phyloP scores from a whole-genome alignment of 176 grass and related monocot genomes.

The Avena insularis region DNA sequence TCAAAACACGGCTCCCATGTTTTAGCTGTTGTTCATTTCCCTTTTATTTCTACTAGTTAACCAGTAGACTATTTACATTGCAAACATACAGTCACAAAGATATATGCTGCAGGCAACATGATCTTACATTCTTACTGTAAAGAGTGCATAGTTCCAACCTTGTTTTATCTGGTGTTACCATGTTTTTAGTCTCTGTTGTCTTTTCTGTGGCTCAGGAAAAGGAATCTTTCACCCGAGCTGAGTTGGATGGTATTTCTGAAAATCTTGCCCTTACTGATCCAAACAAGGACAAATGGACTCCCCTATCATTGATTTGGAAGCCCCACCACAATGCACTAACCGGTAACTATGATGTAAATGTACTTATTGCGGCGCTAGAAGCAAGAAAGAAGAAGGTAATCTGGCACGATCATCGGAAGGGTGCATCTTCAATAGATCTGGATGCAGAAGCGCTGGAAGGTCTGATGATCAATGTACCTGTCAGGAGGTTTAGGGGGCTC shows the following conservation, averaged over 20 bases:
- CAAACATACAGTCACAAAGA: background rate
- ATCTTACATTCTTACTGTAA: background rate
- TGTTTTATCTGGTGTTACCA: background rate
- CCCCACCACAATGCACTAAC: constrained; percentile 84
- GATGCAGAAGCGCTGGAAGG: constrained; percentile 60
- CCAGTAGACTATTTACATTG: background rate
- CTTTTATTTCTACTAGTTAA: background rate
- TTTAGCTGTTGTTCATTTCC: background rate
- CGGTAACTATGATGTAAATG: constrained; percentile 95
- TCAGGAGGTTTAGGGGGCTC: constrained; percentile 61
- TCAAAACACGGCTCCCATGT: background rate
- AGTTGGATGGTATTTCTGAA: constrained; percentile 66
- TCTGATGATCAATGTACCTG: constrained; percentile 76
- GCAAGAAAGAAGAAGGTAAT: constrained; percentile 70
- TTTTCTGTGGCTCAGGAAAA: constrained; percentile 64
- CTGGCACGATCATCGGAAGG: constrained; percentile 81
- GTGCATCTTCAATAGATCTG: constrained; percentile 64
- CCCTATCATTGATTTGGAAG: constrained; percentile 74
- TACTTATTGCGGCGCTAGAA: constrained; percentile 77
- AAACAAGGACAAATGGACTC: constrained; percentile 62
- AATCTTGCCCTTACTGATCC: constrained; percentile 67
- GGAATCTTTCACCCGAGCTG: constrained; percentile 72
- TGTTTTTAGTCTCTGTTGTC: constrained; percentile 25
- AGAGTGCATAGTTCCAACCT: background rate
- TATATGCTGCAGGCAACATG: background rate